Conservation (phyloP, 2,329 filamentous ascomycete species). For the Aureobasidium sp. region DNA sequence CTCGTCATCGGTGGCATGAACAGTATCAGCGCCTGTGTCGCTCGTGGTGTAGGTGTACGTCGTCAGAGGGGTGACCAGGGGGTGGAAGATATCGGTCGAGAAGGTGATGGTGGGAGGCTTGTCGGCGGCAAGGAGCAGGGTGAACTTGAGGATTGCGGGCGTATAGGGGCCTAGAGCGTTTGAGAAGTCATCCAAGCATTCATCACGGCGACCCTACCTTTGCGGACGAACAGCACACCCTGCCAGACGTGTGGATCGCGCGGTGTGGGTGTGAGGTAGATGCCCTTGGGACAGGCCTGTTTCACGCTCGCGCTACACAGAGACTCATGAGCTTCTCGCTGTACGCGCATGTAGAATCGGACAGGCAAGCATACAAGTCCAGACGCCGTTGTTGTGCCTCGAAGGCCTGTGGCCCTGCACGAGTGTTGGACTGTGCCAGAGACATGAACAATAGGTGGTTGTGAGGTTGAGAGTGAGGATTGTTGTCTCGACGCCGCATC, state of each 20-base stretch:
- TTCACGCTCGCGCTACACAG: conserved; percentile 14
- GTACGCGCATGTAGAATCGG: not conserved
- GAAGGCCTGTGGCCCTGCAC: conserved; percentile 3
- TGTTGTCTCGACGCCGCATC: not conserved
- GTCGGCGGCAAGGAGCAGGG: conserved; percentile 76
- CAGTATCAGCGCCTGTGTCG: conserved; percentile 65
- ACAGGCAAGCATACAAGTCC: conserved; percentile 17
- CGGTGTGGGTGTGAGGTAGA: conserved; percentile 79
- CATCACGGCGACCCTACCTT: conserved; percentile 50
- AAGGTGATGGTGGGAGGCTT: conserved; percentile 82
- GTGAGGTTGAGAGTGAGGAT: not conserved
- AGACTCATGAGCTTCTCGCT: conserved; percentile 10
- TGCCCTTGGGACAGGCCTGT: conserved; percentile 70
- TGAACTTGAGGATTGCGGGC: conserved; percentile 79
- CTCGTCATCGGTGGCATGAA: conserved; percentile 77
- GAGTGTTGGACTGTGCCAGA: conserved; percentile 12
- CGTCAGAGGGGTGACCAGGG: conserved; percentile 84
- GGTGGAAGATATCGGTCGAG: conserved; percentile 89
- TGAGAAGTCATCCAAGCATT: conserved; percentile 12
- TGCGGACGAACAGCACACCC: conserved; percentile 84
- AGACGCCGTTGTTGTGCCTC: conserved; percentile 16
- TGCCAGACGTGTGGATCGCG: conserved; percentile 78
- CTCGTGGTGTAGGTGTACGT: conserved; percentile 88
- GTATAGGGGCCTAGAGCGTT: conserved; percentile 69
- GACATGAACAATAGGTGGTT: not conserved